These are phyloP conservation scores for Monascus purpureus DNA, from an alignment of 495 filamentous ascomycete genomes.

Conservation along the genomic window DNA sequence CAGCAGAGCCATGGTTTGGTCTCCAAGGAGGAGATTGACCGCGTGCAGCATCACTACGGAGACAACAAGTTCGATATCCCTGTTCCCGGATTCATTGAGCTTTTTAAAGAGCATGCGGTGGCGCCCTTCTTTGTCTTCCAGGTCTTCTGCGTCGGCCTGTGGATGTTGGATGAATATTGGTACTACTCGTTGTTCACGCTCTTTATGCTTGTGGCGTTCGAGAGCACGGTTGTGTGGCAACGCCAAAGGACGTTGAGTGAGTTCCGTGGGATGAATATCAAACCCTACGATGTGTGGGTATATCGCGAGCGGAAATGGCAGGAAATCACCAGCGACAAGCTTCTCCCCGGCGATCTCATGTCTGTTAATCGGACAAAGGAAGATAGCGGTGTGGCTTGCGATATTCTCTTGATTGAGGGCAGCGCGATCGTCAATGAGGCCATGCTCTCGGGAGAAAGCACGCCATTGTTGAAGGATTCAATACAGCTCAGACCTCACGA, in stretches of 20 bases:
- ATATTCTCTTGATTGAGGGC: conserved; percentile 90
- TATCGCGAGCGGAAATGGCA: conserved; percentile 75
- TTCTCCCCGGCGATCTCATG: conserved; percentile 90
- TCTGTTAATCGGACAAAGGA: conserved; percentile 93
- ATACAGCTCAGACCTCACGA: conserved; percentile 80
- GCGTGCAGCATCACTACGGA: conserved; percentile 83
- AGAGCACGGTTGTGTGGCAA: conserved; percentile 99
- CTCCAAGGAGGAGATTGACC: conserved; percentile 54
- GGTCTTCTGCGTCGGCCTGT: conserved; percentile 94
- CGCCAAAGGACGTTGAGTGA: conserved; percentile 91
- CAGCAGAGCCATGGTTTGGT: conserved; percentile 64
- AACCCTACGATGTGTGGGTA: conserved; percentile 89
- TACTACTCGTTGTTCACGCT: conserved; percentile 98
- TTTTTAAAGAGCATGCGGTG: conserved; percentile 97
- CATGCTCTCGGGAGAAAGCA: conserved; percentile 97
- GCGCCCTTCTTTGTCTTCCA: conserved; percentile 99
- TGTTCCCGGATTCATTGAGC: conserved; percentile 84
- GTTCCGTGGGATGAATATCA: conserved; percentile 98
- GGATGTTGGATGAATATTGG: conserved; percentile 99
- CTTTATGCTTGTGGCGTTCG: conserved; percentile 94
- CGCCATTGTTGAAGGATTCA: conserved; percentile 90
- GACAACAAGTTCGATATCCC: conserved; percentile 97
- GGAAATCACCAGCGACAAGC: conserved; percentile 82
- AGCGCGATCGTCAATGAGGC: conserved; percentile 98
- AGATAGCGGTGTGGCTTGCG: conserved; percentile 90